Percentiles rank a stretch among this genome's conserved stretches.
Evolutionary conservation across 2,329 filamentous ascomycete genomes (phyloP).

Genomic region (Colletotrichum sp.): DNA sequence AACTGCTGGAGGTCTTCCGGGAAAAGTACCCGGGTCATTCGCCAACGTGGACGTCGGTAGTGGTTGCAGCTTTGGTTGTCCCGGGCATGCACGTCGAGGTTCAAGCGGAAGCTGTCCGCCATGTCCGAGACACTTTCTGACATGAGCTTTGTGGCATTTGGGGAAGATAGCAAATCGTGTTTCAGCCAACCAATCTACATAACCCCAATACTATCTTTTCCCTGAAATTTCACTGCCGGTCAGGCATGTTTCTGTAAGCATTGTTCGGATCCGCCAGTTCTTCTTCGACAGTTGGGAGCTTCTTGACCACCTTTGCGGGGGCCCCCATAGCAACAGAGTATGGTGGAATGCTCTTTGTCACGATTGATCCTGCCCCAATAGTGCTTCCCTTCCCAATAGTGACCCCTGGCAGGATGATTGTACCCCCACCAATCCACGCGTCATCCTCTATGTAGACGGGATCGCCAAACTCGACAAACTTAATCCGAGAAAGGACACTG

Average conservation of each 20-base stretch:
- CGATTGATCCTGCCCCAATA: constrained; percentile 43
- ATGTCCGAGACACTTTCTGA: neutral
- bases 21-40: constrained; percentile 10
- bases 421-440: constrained; percentile 53
- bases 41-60: constrained; percentile 23
- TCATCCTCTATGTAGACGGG: constrained; percentile 53
- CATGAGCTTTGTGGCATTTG: neutral
- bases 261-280: constrained; percentile 30
- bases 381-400: constrained; percentile 44
- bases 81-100: constrained; percentile 22
- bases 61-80: constrained; percentile 22
- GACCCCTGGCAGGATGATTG: constrained; percentile 45
- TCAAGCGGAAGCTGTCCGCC: constrained; percentile 19
- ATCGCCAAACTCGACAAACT: constrained; percentile 53
- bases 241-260: constrained; percentile 29
- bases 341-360: constrained; percentile 39
- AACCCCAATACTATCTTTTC: neutral
- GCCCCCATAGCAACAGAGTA: constrained; percentile 40
- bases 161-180: no score
- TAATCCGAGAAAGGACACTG: constrained; percentile 49
- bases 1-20: constrained; percentile 15
- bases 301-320: constrained; percentile 37
- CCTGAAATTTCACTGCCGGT: constrained; percentile 1
- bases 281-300: constrained; percentile 23
- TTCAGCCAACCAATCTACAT: neutral